Evolutionary conservation across 2,329 filamentous ascomycete species (phyloP).

Genomic region (Fusarium nematophilum): DNA sequence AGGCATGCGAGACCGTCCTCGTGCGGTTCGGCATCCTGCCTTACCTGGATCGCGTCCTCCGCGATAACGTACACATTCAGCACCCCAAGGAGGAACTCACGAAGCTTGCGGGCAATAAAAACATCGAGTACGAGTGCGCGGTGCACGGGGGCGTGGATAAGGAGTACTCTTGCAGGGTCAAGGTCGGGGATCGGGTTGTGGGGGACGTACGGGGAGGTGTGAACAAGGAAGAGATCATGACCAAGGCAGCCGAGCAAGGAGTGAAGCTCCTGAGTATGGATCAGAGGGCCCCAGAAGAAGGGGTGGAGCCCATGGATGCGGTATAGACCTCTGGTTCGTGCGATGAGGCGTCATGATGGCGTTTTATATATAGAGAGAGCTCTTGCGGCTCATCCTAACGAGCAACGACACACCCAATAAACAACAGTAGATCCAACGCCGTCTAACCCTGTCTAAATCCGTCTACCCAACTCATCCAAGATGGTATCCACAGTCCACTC

Average conservation of each 20-base stretch:
- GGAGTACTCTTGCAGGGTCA: conserved; percentile 59
- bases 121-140: conserved; percentile 64
- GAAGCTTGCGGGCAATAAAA: conserved; percentile 61
- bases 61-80: conserved; percentile 65
- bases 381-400: no score
- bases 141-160: conserved; percentile 33
- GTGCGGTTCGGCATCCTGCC: conserved; percentile 72
- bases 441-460: conserved; percentile 14
- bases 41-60: conserved; percentile 71
- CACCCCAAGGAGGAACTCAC: conserved; percentile 79
- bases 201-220: conserved; percentile 59
- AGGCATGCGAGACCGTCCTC: conserved; percentile 69
- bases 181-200: conserved; percentile 60
- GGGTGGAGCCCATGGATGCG: conserved; percentile 6
- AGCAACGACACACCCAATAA: no score
- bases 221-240: conserved; percentile 63
- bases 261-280: conserved; percentile 50
- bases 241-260: conserved; percentile 65
- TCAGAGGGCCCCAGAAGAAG: conserved; percentile 5
- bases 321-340: conserved; percentile 1
- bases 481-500: conserved; percentile 76
- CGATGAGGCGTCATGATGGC: no score
- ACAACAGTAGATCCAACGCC: neutral
- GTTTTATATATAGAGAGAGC: no score
- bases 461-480: conserved; percentile 59